Conservation (phyloP, 2,329 filamentous ascomycete genomes). For the Cladophialophora exuberans region DNA sequence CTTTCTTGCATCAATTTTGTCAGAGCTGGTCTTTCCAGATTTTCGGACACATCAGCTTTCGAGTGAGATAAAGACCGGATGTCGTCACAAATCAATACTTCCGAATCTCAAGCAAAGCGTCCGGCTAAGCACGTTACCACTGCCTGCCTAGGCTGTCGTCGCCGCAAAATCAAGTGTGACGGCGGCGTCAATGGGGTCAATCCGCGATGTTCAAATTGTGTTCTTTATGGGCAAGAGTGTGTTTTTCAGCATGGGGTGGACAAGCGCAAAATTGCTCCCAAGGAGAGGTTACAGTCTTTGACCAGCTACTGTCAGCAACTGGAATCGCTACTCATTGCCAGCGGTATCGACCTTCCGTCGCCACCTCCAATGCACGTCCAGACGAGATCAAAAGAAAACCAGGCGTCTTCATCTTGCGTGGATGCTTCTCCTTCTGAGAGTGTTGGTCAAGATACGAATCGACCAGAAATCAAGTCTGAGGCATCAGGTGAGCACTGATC, state of each 20-base stretch:
- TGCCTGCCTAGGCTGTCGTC: slow-evolving; percentile 32
- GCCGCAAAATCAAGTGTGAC: slow-evolving; percentile 34
- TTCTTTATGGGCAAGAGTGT: slow-evolving; percentile 23
- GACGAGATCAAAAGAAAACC: neutral
- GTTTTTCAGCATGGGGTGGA: slow-evolving; percentile 24
- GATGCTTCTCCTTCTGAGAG: neutral
- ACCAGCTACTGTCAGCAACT: slow-evolving; percentile 23
- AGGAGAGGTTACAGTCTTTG: slow-evolving; percentile 21
- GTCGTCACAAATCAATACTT: slow-evolving; percentile 2
- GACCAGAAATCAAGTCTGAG: no score
- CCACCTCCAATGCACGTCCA: slow-evolving; percentile 19
- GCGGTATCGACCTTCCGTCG: slow-evolving; percentile 16
- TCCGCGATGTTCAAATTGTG: slow-evolving; percentile 33
- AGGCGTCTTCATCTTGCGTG: neutral
- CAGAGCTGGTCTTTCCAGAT: no score
- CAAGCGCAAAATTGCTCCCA: slow-evolving; percentile 27
- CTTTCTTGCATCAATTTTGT: neutral
- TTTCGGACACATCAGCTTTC: neutral
- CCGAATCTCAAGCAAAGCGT: slow-evolving; percentile 5
- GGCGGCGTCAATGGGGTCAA: slow-evolving; percentile 32
- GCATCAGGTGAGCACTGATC: neutral
- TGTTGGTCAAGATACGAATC: no score
- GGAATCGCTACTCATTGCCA: slow-evolving; percentile 14
- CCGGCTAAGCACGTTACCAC: slow-evolving; percentile 24
- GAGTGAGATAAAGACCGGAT: neutral